phyloP scores from a whole-genome alignment of 2,329 filamentous ascomycete species.

The Zymoseptoria tritici region DNA sequence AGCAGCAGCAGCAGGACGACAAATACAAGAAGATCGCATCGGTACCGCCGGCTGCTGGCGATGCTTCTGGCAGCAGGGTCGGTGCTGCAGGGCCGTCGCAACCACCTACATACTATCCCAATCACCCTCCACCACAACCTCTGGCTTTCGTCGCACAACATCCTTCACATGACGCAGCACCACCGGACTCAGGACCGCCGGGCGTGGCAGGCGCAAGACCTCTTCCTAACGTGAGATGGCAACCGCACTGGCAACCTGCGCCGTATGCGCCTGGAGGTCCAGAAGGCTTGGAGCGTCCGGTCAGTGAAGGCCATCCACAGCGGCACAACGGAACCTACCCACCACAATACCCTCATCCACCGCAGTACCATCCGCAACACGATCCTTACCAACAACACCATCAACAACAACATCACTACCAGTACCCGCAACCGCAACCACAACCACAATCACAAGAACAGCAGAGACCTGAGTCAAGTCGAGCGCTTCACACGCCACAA shows the following conservation, averaged over 20 bases:
- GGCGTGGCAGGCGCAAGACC: not conserved
- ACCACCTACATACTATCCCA: not conserved
- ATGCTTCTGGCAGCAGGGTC: not conserved
- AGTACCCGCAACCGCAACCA: not conserved
- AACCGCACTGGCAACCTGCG: not conserved
- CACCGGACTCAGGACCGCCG: not conserved
- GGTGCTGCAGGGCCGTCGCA: not conserved
- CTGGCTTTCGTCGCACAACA: not conserved
- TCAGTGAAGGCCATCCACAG: not conserved
- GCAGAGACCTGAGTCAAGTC: not conserved
- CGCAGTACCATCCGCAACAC: not conserved
- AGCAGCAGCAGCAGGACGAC: not conserved
- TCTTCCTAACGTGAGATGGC: not conserved
- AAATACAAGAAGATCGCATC: conserved; percentile 1
- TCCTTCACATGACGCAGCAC: not conserved
- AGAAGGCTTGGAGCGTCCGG: not conserved
- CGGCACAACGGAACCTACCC: not conserved
- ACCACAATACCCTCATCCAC: not conserved
- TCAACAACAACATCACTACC: not conserved
- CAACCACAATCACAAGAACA: not conserved
- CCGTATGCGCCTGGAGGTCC: not conserved
- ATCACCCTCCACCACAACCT: not conserved
- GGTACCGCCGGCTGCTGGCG: not conserved
- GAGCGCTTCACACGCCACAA: not conserved
- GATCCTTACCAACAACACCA: not conserved